These are phyloP conservation scores for Fomitopsis serialis DNA, from an alignment of 768 basidiomycete genomes.

Conservation along the genomic window DNA sequence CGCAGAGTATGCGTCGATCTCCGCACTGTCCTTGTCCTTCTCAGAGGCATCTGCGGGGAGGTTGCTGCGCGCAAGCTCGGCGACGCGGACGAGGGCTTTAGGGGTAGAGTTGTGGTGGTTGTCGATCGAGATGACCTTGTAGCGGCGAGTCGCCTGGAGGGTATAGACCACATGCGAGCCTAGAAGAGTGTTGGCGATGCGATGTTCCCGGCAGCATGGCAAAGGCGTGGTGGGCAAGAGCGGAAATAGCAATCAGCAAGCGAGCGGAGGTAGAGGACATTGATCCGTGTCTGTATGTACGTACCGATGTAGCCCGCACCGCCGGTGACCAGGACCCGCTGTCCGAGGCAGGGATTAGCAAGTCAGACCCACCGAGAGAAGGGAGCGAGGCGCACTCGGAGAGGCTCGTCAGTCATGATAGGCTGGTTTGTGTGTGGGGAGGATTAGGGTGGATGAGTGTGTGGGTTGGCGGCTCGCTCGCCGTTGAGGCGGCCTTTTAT, in stretches of 20 bases:
- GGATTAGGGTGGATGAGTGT: neutral
- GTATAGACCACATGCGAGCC: conserved; percentile 92
- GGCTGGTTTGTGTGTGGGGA: neutral
- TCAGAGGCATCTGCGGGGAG: conserved; percentile 63
- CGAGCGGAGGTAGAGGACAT: neutral
- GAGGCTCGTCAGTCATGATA: conserved; percentile 13
- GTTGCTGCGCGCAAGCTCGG: conserved; percentile 71
- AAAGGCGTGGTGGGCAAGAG: conserved; percentile 7
- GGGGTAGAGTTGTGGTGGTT: conserved; percentile 92
- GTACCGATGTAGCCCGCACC: conserved; percentile 89
- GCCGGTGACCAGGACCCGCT: conserved; percentile 70
- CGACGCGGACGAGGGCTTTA: conserved; percentile 66
- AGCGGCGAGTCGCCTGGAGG: conserved; percentile 80
- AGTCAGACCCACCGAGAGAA: neutral
- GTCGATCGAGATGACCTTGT: conserved; percentile 92
- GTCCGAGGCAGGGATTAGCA: neutral
- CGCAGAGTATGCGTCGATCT: conserved; percentile 62
- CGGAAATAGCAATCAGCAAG: conserved; percentile 1
- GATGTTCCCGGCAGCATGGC: neutral
- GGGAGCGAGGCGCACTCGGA: conserved; percentile 9
- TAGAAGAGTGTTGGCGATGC: conserved; percentile 25
- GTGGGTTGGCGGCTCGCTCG: conserved; percentile 5
- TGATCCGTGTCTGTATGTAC: conserved; percentile 6
- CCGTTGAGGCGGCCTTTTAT: conserved; percentile 7
- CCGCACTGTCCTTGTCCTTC: conserved; percentile 63